Evolutionary conservation across 2,329 filamentous ascomycete genomes (phyloP), one percentile per base, ranked within the genome.

Genomic region (Pseudofabraea citricarpa): DNA sequence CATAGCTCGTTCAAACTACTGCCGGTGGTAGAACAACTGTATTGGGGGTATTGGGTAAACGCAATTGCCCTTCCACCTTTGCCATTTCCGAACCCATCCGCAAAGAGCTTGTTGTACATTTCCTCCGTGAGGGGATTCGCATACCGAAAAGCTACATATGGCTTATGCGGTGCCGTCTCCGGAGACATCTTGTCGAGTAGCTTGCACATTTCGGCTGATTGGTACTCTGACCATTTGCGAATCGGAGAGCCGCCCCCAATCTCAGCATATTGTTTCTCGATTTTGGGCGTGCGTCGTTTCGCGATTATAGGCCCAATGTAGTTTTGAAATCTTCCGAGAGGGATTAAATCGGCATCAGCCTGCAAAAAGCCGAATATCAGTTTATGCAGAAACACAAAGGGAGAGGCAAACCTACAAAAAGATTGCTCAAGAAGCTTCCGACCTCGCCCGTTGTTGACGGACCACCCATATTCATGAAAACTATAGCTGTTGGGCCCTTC

Each of bases 181-280:
- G 93, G 93, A 2, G 86, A 94, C 48, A 89, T 85, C 56, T 84
- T 78, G 73, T 98, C 93, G 40, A 98, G 75, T 40, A 97, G 79
- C 73, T 95, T 96, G 78, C 93, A 98, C 89, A 97, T 96, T 68
- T 97, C 90, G 46, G 76, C 75, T 47, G 82, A 90, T 66, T 98
- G 93, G 61, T 93, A 83, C 67, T 98, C 93, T 19, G 90, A 95
- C 94, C 94, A 98, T 65, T 94, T 94, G 55, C 91, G 83, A 63
- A 98, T 98, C 2, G 93, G 93, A 16, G 90, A 97, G n/a, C 93
- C 93, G 49, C 93, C 93, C 46, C 93, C 93, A 60, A 98, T 98
- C 43, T 84, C 90, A 15, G 87, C 79, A 63, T 98, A 98, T 64
- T 98, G 94, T 63, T 95, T 86, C 66, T 94, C 77, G 51, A 98